Evolutionary conservation across 2,329 filamentous ascomycete species (phyloP).

Genomic region (Scolecobasidium constrictum): DNA sequence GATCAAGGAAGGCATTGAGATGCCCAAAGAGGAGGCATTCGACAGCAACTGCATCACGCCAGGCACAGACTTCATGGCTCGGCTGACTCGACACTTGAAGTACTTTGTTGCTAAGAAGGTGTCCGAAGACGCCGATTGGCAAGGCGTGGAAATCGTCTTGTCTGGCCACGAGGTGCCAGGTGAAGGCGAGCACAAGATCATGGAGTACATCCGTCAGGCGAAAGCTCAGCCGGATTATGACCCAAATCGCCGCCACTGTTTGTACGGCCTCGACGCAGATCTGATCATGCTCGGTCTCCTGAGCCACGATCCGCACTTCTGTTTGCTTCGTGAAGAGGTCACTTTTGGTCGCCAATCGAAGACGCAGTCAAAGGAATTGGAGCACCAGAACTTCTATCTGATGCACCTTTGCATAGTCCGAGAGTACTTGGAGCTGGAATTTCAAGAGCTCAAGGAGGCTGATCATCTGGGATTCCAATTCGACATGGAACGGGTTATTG

Average conservation of each 20-base stretch:
- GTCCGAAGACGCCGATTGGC: slow-evolving; percentile 94
- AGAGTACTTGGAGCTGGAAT: slow-evolving; percentile 94
- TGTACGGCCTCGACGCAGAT: slow-evolving; percentile 95
- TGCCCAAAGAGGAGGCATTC: slow-evolving; percentile 91
- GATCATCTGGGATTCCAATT: slow-evolving; percentile 66
- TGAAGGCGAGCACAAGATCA: slow-evolving; percentile 98
- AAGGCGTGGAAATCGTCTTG: slow-evolving; percentile 88
- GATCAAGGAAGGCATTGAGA: slow-evolving; percentile 73
- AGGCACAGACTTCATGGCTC: slow-evolving; percentile 96
- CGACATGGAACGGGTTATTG: slow-evolving; percentile 91
- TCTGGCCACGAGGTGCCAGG: slow-evolving; percentile 97
- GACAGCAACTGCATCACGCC: slow-evolving; percentile 99
- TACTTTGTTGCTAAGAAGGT: slow-evolving; percentile 99
- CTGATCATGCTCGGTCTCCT: slow-evolving; percentile 96
- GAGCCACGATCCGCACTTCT: slow-evolving; percentile 97
- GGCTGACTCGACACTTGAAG: slow-evolving; percentile 83
- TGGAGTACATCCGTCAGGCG: slow-evolving; percentile 98
- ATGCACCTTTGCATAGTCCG: slow-evolving; percentile 96
- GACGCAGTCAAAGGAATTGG: slow-evolving; percentile 86
- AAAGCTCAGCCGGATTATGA: slow-evolving; percentile 93
- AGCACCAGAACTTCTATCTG: slow-evolving; percentile 97
- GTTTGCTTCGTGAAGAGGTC: slow-evolving; percentile 90
- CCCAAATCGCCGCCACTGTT: slow-evolving; percentile 85
- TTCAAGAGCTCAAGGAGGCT: slow-evolving; percentile 76
- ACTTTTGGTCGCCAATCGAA: slow-evolving; percentile 86